Conservation (phyloP, 2,329 filamentous ascomycete genomes). For the Hirsutella minnesotensis region DNA sequence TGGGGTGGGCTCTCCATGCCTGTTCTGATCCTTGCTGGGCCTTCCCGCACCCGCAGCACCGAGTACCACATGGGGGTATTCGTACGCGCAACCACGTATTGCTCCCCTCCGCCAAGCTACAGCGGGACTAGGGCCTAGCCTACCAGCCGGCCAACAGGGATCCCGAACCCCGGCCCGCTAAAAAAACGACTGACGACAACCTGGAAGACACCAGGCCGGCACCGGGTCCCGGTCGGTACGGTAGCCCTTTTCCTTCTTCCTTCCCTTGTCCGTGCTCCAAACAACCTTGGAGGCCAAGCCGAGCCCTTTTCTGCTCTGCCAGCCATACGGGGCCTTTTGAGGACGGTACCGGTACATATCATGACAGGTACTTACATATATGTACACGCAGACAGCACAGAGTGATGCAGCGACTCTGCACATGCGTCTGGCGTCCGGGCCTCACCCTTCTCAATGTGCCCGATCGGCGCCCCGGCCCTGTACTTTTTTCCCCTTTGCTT, state of each 20-base stretch:
- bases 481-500: not conserved
- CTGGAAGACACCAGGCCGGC: not conserved
- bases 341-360: no score
- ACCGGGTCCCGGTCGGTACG: not conserved
- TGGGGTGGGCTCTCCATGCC: no score
- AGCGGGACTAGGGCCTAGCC: not conserved
- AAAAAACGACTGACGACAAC: slow-evolving; percentile 1
- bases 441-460: not conserved
- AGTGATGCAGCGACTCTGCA: no score
- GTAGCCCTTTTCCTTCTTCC: not conserved
- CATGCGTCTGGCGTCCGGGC: no score
- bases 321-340: no score
- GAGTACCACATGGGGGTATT: no score
- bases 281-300: slow-evolving; percentile 1
- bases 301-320: not conserved
- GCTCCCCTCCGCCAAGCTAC: no score
- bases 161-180: not conserved
- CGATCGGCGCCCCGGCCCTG: not conserved
- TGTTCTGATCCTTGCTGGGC: no score
- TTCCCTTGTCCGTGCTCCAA: slow-evolving; percentile 5
- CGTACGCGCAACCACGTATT: no score
- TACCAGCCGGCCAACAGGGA: not conserved
- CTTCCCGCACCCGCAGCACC: no score
- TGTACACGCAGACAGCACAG: no score
- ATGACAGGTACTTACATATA: no score